phyloP scores from a whole-genome alignment of 257 asterid species.

The Rehmannia glutinosa region DNA sequence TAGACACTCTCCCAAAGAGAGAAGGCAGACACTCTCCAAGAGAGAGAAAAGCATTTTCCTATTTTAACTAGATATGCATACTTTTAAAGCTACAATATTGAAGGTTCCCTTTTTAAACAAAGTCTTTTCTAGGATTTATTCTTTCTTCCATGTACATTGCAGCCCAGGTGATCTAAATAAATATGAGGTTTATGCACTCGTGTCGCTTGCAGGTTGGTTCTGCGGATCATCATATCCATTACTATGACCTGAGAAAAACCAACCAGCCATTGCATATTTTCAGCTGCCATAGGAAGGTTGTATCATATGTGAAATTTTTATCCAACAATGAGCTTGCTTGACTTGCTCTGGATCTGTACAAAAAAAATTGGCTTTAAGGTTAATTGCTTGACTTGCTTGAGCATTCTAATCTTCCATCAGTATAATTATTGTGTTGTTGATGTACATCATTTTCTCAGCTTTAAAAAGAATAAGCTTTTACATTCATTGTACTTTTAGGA shows the following conservation, averaged over 20 bases:
- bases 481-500: background rate
- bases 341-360: constrained; percentile 75
- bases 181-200: no score
- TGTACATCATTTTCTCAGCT: background rate
- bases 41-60: no score
- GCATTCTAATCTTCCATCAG: background rate
- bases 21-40: no score
- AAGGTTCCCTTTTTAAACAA: no score
- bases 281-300: constrained; percentile 82
- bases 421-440: background rate
- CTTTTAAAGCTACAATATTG: no score
- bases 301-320: constrained; percentile 80
- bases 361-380: constrained; percentile 79
- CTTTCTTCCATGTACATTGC: no score
- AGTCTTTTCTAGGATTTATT: no score
- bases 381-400: constrained; percentile 5
- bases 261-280: constrained; percentile 65
- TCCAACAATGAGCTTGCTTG: constrained; percentile 74
- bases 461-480: background rate
- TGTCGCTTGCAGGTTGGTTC: constrained; percentile 70
- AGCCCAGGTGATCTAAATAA: no score
- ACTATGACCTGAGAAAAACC: constrained; percentile 74
- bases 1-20: no score
- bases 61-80: no score
- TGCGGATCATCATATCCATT: constrained; percentile 83